phyloP scores from a whole-genome alignment of 176 grass and related monocot species.

The Cenchrus americanus region DNA sequence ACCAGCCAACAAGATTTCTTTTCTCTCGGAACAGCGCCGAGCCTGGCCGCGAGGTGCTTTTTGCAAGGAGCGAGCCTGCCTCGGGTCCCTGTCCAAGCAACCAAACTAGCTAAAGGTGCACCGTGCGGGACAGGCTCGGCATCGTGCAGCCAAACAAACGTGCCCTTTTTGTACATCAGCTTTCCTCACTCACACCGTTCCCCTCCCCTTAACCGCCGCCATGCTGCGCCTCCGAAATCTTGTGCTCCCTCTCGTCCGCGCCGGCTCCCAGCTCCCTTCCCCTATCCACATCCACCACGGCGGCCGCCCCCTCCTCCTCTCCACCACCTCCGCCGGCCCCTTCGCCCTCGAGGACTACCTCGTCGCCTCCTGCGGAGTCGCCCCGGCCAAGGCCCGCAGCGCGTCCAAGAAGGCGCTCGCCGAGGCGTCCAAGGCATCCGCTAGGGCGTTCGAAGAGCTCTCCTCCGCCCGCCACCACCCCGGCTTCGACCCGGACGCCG shows the following conservation, averaged over 20 bases:
- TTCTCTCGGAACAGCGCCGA: no score
- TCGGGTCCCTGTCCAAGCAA: no score
- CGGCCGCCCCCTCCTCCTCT: not conserved
- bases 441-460: not conserved
- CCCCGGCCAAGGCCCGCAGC: constrained; percentile 19
- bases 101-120: no score
- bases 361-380: constrained; percentile 43
- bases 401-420: not conserved
- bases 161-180: no score
- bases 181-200: no score
- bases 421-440: not conserved
- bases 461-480: not conserved
- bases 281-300: not conserved
- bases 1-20: no score
- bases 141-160: no score
- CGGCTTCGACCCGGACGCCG: constrained; percentile 31
- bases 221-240: constrained; percentile 6
- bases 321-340: not conserved
- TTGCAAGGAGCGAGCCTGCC: no score
- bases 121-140: no score
- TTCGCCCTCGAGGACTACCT: constrained; percentile 39
- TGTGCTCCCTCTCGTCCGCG: not conserved
- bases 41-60: no score
- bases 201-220: not conserved
- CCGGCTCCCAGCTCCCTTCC: not conserved